A percentile compares a stretch with the other conserved stretches of the same genome.
phyloP scores from a whole-genome alignment of 257 asterid species.

The Solanum corneliomulleri region DNA sequence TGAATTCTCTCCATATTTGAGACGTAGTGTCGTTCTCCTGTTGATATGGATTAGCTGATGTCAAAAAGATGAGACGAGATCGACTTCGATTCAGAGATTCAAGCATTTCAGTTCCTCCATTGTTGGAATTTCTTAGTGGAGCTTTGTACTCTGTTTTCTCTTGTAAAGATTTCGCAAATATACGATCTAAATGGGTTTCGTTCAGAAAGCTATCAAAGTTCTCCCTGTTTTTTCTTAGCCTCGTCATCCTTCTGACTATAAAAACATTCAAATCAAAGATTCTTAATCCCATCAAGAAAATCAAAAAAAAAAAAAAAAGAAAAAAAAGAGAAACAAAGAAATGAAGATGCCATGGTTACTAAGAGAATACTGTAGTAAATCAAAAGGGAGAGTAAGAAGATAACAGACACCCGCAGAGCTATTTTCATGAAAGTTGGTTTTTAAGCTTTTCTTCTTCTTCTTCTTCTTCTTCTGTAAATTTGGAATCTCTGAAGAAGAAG shows the following conservation, averaged over 20 bases:
- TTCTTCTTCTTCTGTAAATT: not conserved
- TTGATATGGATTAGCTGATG: not conserved
- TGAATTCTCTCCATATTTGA: too few relatives aligned
- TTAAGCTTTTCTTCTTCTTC: not conserved
- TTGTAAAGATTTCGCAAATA: slow-evolving; percentile 1
- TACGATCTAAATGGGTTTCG: slow-evolving; percentile 8
- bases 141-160: not conserved
- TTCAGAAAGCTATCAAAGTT: not conserved
- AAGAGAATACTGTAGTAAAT: not conserved
- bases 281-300: not conserved
- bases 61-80: not conserved
- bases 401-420: not conserved
- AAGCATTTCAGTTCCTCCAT: not conserved
- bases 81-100: not conserved
- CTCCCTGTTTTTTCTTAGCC: slow-evolving; percentile 5
- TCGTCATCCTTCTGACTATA: slow-evolving; percentile 22
- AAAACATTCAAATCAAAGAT: not conserved
- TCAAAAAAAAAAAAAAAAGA: too few relatives aligned
- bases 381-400: not conserved
- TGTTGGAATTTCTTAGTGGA: not conserved
- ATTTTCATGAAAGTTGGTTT: not conserved
- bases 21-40: too few relatives aligned
- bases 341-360: too few relatives aligned
- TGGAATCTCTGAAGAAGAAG: not conserved
- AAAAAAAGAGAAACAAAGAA: not conserved